Evolutionary conservation across 2,329 filamentous ascomycete species (phyloP).

Genomic region (Trichoderma oligosporum): DNA sequence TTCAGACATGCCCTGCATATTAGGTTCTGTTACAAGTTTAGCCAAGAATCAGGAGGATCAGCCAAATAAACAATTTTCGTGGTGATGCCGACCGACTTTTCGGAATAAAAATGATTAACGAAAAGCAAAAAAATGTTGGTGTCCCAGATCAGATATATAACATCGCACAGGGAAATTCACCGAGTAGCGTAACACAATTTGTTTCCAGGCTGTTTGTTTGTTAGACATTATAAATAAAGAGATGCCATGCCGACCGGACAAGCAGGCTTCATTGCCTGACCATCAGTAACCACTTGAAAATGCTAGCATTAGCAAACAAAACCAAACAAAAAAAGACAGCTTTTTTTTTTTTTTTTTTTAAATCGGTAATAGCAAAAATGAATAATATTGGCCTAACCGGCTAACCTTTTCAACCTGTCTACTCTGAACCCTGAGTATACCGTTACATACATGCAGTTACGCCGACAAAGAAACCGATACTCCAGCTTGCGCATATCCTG

Average conservation of each 20-base stretch:
- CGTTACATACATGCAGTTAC: constrained; percentile 19
- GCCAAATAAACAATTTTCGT: too few species aligned
- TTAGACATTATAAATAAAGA: background rate
- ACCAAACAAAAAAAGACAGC: background rate
- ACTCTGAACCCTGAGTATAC: constrained; percentile 11
- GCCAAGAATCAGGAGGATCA: too few species aligned
- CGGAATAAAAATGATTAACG: too few species aligned
- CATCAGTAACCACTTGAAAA: background rate
- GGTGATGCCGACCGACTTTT: background rate
- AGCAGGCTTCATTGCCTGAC: background rate
- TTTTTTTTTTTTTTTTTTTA: too few species aligned
- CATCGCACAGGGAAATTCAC: background rate
- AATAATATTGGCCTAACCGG: constrained; percentile 7
- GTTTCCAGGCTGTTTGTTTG: background rate
- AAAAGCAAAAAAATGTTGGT: too few species aligned
- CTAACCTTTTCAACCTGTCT: constrained; percentile 14
- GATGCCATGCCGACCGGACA: background rate
- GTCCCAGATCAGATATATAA: background rate
- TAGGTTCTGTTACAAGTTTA: too few species aligned
- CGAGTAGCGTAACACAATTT: background rate
- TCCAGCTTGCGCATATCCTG: constrained; percentile 19
- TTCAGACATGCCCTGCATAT: background rate
- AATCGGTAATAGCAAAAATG: too few species aligned
- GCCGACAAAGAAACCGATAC: constrained; percentile 21
- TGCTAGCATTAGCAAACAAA: background rate